phyloP scores from a whole-genome alignment of 176 grass and related monocot genomes.

The Cenchrus americanus region DNA sequence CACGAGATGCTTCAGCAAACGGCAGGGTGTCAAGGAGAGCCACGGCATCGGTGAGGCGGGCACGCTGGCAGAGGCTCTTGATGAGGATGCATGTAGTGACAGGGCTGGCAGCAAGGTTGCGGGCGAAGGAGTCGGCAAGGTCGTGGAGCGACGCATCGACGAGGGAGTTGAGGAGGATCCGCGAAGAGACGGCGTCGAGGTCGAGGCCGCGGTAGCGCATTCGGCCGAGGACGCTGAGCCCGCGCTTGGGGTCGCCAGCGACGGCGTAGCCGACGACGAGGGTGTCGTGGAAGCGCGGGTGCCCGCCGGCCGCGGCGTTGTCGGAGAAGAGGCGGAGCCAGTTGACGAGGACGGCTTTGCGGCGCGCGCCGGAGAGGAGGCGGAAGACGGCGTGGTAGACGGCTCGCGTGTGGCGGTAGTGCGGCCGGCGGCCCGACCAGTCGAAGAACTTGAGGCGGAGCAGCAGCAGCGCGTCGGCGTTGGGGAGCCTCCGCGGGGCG shows the following conservation, averaged over 20 bases:
- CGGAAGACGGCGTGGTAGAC: slow-evolving; percentile 71
- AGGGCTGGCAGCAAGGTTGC: slow-evolving; percentile 41
- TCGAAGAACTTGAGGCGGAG: slow-evolving; percentile 90
- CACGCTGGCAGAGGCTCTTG: slow-evolving; percentile 70
- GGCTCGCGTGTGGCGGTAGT: slow-evolving; percentile 67
- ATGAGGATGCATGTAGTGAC: slow-evolving; percentile 62
- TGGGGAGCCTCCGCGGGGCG: slow-evolving; percentile 38
- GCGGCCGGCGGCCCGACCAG: slow-evolving; percentile 65
- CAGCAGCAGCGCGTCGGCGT: slow-evolving; percentile 50
- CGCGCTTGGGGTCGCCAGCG: slow-evolving; percentile 83
- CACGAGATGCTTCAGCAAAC: slow-evolving; percentile 15
- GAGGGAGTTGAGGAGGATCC: slow-evolving; percentile 87
- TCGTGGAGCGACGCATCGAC: slow-evolving; percentile 82
- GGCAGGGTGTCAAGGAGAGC: slow-evolving; percentile 68
- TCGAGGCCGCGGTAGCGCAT: slow-evolving; percentile 81
- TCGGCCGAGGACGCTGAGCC: slow-evolving; percentile 59
- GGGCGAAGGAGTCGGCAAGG: slow-evolving; percentile 67
- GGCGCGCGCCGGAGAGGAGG: slow-evolving; percentile 54
- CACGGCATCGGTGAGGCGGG: slow-evolving; percentile 52
- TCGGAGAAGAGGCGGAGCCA: slow-evolving; percentile 89
- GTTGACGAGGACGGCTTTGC: slow-evolving; percentile 59
- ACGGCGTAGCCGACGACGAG: slow-evolving; percentile 81
- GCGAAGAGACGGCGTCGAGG: slow-evolving; percentile 66
- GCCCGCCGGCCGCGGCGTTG: not conserved
- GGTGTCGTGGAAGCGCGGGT: slow-evolving; percentile 75